These are phyloP conservation scores for Papiliotrema nemorosa DNA, from an alignment of 1,284 basidiomycete genomes.

Conservation along the genomic window DNA sequence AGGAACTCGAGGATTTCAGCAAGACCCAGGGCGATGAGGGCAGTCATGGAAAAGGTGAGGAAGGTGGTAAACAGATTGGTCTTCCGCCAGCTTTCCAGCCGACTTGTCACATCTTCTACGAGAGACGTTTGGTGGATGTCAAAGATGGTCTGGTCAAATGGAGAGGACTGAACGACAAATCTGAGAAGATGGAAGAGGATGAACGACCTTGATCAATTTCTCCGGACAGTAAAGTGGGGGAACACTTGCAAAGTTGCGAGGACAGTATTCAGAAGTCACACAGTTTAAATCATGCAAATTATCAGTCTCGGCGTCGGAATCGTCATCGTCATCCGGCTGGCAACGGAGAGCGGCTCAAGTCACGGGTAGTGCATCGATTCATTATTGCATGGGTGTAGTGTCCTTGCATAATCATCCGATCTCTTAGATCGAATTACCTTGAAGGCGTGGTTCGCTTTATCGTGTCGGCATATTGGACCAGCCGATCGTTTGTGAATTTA, in stretches of 20 bases:
- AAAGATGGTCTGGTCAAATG: constrained; percentile 32
- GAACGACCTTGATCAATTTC: constrained; percentile 5
- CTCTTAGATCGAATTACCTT: too few species aligned
- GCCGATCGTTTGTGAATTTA: too few species aligned
- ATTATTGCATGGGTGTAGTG: too few species aligned
- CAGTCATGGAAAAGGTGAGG: constrained; percentile 10
- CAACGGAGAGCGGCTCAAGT: too few species aligned
- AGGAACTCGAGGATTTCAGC: constrained; percentile 16
- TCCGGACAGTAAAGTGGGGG: background rate
- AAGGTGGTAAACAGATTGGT: constrained; percentile 17
- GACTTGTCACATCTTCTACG: constrained; percentile 37
- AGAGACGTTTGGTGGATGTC: constrained; percentile 25
- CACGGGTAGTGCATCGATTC: too few species aligned
- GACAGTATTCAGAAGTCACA: too few species aligned
- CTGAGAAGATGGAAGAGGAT: constrained; percentile 24
- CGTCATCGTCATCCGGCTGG: too few species aligned
- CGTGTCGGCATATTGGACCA: too few species aligned
- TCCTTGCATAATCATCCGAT: too few species aligned
- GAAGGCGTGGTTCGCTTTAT: too few species aligned
- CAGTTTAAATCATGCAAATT: too few species aligned
- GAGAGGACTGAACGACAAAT: constrained; percentile 28
- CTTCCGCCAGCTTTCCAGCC: constrained; percentile 24
- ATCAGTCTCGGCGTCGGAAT: too few species aligned
- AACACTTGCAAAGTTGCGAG: background rate
- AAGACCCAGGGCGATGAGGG: constrained; percentile 3